phyloP scores from a whole-genome alignment of 108 stramenopile genomes.

The Nitzschia inconspicua region DNA sequence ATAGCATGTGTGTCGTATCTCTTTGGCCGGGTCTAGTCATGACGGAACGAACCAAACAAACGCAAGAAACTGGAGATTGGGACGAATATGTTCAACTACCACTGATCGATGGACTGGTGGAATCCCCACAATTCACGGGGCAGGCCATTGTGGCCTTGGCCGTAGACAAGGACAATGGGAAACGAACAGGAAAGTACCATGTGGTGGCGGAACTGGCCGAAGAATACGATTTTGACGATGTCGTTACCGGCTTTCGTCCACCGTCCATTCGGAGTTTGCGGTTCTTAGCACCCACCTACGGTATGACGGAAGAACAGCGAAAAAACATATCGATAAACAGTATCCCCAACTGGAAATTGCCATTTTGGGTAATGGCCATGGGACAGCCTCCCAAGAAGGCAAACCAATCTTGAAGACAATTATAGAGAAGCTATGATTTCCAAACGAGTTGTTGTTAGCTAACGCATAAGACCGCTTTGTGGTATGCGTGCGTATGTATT shows the following conservation, averaged over 20 bases:
- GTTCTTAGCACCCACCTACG: conserved; percentile 68
- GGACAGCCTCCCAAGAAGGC: too few species aligned
- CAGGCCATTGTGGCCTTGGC: conserved; percentile 57
- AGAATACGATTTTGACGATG: conserved; percentile 78
- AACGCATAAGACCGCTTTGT: too few species aligned
- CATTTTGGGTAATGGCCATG: too few species aligned
- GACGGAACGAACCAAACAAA: conserved; percentile 77
- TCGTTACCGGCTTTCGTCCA: conserved; percentile 49
- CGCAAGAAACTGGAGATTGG: conserved; percentile 64
- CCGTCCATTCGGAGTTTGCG: conserved; percentile 64
- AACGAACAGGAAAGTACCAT: conserved; percentile 60
- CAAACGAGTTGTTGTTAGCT: too few species aligned
- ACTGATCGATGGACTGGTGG: conserved; percentile 43
- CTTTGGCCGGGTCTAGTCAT: conserved; percentile 85
- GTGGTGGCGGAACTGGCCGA: conserved; percentile 90
- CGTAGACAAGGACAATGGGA: conserved; percentile 26
- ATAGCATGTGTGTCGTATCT: conserved; percentile 60
- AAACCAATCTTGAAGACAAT: too few species aligned
- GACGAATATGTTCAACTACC: conserved; percentile 68
- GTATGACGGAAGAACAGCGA: too few species aligned
- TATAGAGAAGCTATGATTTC: too few species aligned
- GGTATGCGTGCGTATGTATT: too few species aligned
- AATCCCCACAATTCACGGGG: conserved; percentile 72
- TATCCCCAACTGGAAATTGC: too few species aligned
- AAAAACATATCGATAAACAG: too few species aligned